These are phyloP conservation scores for Discostella stelligera DNA, from an alignment of 352 stramenopile genomes.

Conservation along the genomic window DNA sequence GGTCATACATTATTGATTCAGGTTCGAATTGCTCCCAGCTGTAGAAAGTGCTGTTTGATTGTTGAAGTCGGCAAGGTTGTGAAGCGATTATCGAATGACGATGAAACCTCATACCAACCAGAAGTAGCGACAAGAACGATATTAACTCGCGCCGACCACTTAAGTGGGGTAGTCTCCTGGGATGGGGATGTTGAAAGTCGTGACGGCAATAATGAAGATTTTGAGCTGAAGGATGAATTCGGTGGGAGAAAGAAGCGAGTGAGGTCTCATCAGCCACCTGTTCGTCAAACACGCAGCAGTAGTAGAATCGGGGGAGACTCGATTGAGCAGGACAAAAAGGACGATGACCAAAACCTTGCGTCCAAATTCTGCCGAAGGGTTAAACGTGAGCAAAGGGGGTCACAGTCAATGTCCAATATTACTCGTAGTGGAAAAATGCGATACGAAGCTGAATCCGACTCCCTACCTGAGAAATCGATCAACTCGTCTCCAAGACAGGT, in stretches of 20 bases:
- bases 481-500: neutral
- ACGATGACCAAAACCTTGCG: neutral
- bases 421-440: constrained; percentile 2
- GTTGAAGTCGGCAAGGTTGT: constrained; percentile 20
- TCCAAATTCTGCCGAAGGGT: neutral
- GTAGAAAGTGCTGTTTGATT: constrained; percentile 37
- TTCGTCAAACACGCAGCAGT: neutral
- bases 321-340: neutral
- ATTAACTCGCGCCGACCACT: neutral
- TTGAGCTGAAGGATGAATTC: constrained; percentile 10
- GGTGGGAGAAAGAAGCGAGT: constrained; percentile 18
- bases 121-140: neutral
- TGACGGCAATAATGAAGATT: constrained; percentile 9
- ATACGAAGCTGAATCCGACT: neutral
- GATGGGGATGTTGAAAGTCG: constrained; percentile 3
- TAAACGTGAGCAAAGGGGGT: neutral
- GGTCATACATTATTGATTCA: constrained; percentile 25
- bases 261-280: constrained; percentile 3
- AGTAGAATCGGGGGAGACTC: neutral
- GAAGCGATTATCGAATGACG: neutral
- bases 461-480: neutral
- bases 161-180: neutral
- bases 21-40: constrained; percentile 30
- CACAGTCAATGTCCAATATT: neutral
- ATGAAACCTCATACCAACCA: neutral